Base-by-base conservation (phyloP, 2,329 filamentous ascomycete species). In the Fusarium mangiferae region DNA sequence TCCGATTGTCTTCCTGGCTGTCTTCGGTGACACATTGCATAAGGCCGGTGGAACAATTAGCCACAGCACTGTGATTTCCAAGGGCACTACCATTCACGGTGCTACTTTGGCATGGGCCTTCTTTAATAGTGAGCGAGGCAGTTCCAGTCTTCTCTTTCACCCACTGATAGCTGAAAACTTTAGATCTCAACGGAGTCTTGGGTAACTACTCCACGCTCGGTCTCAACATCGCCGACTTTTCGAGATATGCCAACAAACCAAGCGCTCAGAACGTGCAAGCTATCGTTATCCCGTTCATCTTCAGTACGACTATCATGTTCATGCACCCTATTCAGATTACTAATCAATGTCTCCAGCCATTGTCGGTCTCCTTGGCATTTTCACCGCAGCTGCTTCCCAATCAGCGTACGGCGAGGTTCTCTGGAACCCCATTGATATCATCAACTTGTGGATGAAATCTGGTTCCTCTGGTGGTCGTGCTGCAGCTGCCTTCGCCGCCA, bases 241-340 rank as follows among this genome's bases (percentile, higher is more conserved):
- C 58, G 58, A 61, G 58, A 61, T 61, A 61, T 13, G 58, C 58
- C 48, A 61, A 61, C 30, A 61, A 61, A 38, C 58, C 58, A 20
- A 61, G 48, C n/a, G 58, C 58, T 61, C 58, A 61, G 17, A 61
- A 61, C n/a, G 58, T 61, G 15, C 58, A 61, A 20, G 58, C 58
- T 38, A 55, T 61, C n/a, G 30, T 61, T 5, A 61, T 61, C 20
- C 58, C 58, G 30, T 61, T 61, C 14, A 61, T 61, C 38, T 61
- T 61, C 22, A 61, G 58, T 61, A 28, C 7, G 38, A 10, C 11
- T 38, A 48, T 36, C 6, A 10, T 18, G 30, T 24, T n/a, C 7
- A 7, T 7, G 6, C 30, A 24, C 4, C 2, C 36, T 15, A 4
- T 17, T 36, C 30, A 44, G 28, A 30, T 13, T 44, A 9, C 58